These are phyloP conservation scores for Aspergillus sp. DNA, from an alignment of 2,329 filamentous ascomycete species.

Conservation along the genomic window DNA sequence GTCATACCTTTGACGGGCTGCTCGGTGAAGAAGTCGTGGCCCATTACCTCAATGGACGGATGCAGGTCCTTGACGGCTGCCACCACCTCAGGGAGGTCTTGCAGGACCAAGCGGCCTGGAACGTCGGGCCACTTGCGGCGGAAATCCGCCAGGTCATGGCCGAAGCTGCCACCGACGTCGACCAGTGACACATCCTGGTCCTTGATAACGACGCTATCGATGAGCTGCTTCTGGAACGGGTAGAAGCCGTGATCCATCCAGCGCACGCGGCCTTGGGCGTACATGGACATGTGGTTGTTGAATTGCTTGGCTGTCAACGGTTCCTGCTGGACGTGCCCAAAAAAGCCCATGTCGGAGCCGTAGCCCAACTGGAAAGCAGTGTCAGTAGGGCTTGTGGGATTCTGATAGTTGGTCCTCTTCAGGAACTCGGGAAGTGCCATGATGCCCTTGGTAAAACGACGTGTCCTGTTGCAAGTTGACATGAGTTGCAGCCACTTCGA, in stretches of 20 bases:
- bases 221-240: conserved; percentile 11
- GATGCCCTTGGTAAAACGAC: conserved; percentile 10
- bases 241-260: conserved; percentile 21
- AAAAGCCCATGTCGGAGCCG: conserved; percentile 14
- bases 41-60: conserved; percentile 19
- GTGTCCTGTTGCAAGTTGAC: no score
- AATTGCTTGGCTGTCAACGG: conserved; percentile 10
- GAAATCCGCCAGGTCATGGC: conserved; percentile 33
- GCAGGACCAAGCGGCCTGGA: conserved; percentile 37
- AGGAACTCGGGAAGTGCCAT: conserved; percentile 14
- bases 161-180: conserved; percentile 35
- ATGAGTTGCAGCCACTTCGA: no score
- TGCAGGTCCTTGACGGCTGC: conserved; percentile 11
- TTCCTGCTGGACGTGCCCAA: conserved; percentile 14
- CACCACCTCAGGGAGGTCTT: conserved; percentile 37
- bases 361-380: conserved; percentile 16
- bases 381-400: conserved; percentile 13
- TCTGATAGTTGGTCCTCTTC: conserved; percentile 14
- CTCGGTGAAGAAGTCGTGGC: conserved; percentile 38
- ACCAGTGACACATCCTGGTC: conserved; percentile 23
- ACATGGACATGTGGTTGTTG: conserved; percentile 14
- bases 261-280: conserved; percentile 11
- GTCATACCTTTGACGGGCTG: conserved; percentile 36
- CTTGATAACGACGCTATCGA: conserved; percentile 2
- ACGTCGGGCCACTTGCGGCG: conserved; percentile 24